Percentiles rank a stretch among this genome's conserved stretches.
Evolutionary conservation across 1,284 basidiomycete genomes (phyloP).

Genomic region (Mycena citricolor): DNA sequence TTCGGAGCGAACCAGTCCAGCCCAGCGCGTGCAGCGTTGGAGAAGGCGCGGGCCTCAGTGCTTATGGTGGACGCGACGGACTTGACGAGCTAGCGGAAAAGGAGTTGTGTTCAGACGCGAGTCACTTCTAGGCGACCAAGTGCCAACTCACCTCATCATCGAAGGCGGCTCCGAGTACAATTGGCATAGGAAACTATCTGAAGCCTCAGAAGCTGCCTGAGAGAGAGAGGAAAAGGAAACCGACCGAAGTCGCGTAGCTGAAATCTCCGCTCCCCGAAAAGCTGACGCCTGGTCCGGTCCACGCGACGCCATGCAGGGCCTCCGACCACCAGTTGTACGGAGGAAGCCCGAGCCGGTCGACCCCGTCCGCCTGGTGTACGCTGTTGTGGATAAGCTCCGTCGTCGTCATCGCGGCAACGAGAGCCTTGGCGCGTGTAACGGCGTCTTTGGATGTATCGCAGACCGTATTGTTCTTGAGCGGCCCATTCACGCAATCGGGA

Average conservation of each 20-base stretch:
- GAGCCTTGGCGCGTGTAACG: constrained; percentile 45
- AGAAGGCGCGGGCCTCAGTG: constrained; percentile 57
- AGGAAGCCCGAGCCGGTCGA: constrained; percentile 31
- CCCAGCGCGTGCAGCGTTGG: constrained; percentile 49
- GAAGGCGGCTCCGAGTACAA: constrained; percentile 90
- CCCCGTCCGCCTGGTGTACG: constrained; percentile 45
- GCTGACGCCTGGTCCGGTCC: constrained; percentile 46
- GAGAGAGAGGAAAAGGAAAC: neutral
- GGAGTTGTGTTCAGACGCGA: no score
- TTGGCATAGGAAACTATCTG: constrained; percentile 65
- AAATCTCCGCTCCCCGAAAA: constrained; percentile 50
- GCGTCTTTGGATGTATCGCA: constrained; percentile 49
- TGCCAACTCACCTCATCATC: no score
- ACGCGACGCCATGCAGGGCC: constrained; percentile 49
- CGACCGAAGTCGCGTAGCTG: constrained; percentile 49
- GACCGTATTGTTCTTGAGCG: constrained; percentile 39
- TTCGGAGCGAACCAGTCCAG: constrained; percentile 60
- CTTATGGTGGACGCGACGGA: constrained; percentile 48
- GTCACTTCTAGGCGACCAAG: no score
- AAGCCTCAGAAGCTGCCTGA: neutral
- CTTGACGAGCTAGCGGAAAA: constrained; percentile 48
- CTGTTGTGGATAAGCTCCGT: constrained; percentile 52
- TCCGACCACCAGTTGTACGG: constrained; percentile 24
- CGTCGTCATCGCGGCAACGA: constrained; percentile 47
- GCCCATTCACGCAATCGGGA: constrained; percentile 21